Evolutionary conservation across 2,329 filamentous ascomycete genomes (phyloP), one percentile per base, ranked within the genome.

Genomic region (Botrytis pseudocinerea): DNA sequence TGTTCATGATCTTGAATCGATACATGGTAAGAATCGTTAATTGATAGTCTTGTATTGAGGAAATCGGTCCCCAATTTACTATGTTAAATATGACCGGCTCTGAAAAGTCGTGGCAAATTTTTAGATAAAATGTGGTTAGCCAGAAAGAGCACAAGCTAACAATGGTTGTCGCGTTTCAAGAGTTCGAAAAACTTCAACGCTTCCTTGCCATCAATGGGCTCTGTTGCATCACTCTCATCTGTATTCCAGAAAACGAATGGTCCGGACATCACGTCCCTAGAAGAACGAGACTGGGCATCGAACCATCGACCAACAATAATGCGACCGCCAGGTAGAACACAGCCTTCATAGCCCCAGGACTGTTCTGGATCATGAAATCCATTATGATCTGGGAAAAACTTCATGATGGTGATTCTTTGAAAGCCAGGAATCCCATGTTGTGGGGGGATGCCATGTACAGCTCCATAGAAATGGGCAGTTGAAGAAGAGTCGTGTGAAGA

Each of bases 341-440:
- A 78, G 0, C 83, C 85, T 77, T 87, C 85, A 72, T 86, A 87
- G 6, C 80, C 83, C 78, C 83, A 84, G 2, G 83, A 78, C 75
- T 82, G 82, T 28, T 77, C 73, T 20, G 38, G 61, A 59, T 79
- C 76, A 54, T 74, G 76, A 16, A 70, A 25, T 9, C 76, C 78
- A 40, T 78, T 68, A 14, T 73, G 62, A 20, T 74, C 60, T 4
- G 76, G 74, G 57, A 77, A 78, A 70, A 86, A 85, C 78, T 87
- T 87, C 83, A 88, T 85, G 81, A 89, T 85, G 0, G 83, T 85
- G 72, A 89, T 80, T 46, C 86, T 83, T 79, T 87, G 85, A 82
- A 85, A 89, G 32, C 87, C 87, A 0, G 84, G 83, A 20, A 89
- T 85, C 1, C 82, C 83, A 25, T 82, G 74, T 75, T 89, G 87